phyloP scores from a whole-genome alignment of 163 green algal genomes.

The Chlamydomonas reinhardtii region DNA sequence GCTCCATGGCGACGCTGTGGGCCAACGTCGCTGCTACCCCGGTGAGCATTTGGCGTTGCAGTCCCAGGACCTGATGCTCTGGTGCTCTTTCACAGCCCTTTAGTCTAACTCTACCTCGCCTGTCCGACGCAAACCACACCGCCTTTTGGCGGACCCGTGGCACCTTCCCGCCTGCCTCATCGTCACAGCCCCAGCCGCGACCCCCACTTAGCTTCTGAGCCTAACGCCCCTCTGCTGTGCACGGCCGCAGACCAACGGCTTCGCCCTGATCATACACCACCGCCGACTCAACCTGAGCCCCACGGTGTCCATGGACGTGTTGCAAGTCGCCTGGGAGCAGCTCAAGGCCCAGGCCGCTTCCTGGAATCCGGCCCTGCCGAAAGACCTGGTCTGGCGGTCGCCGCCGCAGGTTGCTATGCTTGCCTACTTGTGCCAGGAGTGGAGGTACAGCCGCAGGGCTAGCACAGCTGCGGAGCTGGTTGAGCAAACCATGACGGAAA shows the following conservation, averaged over 20 bases:
- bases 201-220: not conserved
- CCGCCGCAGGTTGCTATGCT: conserved; percentile 28
- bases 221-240: conserved; percentile 30
- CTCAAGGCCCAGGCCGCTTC: not conserved
- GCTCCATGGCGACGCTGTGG: conserved; percentile 44
- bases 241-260: conserved; percentile 30
- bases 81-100: not conserved
- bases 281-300: not conserved
- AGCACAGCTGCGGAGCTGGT: conserved; percentile 35
- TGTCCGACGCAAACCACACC: no score
- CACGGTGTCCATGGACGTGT: not conserved
- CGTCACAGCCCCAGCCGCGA: not conserved
- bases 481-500: not conserved
- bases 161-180: conserved; percentile 24
- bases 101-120: no score
- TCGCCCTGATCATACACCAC: conserved; percentile 27
- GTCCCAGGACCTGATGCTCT: not conserved
- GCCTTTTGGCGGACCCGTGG: not conserved
- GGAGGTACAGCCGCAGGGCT: conserved; percentile 25
- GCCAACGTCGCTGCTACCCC: conserved; percentile 31
- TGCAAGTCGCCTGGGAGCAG: conserved; percentile 27
- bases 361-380: conserved; percentile 5
- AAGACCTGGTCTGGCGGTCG: conserved; percentile 21
- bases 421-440: conserved; percentile 25
- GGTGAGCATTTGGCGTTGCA: conserved; percentile 22